Conservation (phyloP, 257 asterid species). For the Solanum appendiculatum region DNA sequence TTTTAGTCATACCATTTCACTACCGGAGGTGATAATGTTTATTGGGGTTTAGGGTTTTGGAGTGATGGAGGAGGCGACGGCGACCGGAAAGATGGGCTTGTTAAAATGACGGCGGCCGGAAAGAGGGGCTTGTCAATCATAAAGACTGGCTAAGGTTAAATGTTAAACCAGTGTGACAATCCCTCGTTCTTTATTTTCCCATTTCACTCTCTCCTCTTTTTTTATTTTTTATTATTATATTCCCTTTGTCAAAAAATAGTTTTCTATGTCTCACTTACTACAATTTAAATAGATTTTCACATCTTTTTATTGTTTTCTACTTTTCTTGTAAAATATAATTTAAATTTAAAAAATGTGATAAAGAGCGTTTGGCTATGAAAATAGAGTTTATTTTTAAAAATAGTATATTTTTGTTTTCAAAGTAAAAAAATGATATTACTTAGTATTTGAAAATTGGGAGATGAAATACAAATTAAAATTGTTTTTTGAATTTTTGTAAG, state of each 20-base stretch:
- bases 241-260: not conserved
- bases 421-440: not conserved
- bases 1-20: slow-evolving; percentile 18
- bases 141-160: not conserved
- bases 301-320: no score
- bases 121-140: not conserved
- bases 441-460: not conserved
- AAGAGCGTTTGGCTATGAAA: not conserved
- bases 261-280: not conserved
- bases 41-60: not conserved
- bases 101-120: not conserved
- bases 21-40: not conserved
- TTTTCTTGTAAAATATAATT: not conserved
- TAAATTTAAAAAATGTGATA: not conserved
- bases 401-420: no score
- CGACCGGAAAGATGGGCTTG: not conserved
- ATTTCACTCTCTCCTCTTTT: not conserved
- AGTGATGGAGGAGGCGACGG: not conserved
- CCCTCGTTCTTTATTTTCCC: not conserved
- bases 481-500: no score
- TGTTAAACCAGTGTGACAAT: not conserved
- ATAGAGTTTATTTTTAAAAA: no score
- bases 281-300: not conserved
- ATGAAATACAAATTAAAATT: no score
- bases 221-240: no score